phyloP scores from a whole-genome alignment of 2,329 filamentous ascomycete species.

The Nemania sp. region DNA sequence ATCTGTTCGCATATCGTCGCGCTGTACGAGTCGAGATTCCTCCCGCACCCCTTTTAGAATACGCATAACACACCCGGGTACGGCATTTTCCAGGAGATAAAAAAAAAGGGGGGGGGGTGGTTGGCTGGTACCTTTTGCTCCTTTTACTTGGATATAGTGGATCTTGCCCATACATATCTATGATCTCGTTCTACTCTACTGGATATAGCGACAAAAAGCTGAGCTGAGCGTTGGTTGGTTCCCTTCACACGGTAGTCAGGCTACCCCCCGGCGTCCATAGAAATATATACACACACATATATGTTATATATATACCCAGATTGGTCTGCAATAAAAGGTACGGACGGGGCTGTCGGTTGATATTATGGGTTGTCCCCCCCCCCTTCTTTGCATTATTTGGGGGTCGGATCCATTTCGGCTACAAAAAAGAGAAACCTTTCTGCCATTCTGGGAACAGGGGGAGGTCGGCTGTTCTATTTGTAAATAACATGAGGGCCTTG shows the following conservation, averaged over 20 bases:
- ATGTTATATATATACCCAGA: background rate
- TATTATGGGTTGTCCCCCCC: background rate
- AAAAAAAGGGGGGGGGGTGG: background rate
- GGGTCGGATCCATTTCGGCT: too few relatives aligned
- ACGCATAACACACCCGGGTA: background rate
- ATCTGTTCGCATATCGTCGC: background rate
- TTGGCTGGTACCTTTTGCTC: background rate
- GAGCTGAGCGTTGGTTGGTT: background rate
- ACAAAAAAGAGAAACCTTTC: too few relatives aligned
- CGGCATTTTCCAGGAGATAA: background rate
- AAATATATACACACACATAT: too few relatives aligned
- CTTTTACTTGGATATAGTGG: background rate
- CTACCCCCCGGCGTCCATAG: background rate
- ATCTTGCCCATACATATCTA: too few relatives aligned
- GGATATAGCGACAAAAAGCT: constrained; percentile 1
- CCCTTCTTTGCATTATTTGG: too few relatives aligned
- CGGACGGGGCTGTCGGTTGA: constrained; percentile 11
- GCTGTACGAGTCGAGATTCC: background rate
- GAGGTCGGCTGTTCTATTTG: background rate
- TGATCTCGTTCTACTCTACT: background rate
- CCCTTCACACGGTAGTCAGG: background rate
- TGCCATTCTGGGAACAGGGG: constrained; percentile 4
- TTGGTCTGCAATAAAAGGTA: constrained; percentile 5
- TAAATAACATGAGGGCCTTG: constrained; percentile 4
- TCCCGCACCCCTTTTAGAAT: background rate